Evolutionary conservation across 139 green algal species (phyloP).

Genomic region (Coelastrella sp.): DNA sequence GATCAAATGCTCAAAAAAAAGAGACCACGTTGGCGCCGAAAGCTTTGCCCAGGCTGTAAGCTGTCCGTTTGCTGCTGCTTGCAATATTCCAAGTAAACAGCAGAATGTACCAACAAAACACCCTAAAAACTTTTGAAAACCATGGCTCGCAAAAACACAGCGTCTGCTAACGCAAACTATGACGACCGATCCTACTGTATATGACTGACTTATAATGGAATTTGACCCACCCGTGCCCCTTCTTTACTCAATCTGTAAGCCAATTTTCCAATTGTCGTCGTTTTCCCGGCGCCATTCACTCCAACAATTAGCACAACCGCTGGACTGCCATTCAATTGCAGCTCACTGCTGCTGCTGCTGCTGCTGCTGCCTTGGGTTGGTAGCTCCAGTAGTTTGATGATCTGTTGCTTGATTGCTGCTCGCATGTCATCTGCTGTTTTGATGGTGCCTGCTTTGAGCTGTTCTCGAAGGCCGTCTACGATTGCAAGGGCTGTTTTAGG

Average conservation of each 20-base stretch:
- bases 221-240: slow-evolving; percentile 66
- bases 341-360: slow-evolving; percentile 41
- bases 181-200: neutral
- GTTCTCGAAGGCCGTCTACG: slow-evolving; percentile 86
- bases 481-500: slow-evolving; percentile 89
- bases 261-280: slow-evolving; percentile 97
- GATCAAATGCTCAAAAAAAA: neutral
- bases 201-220: neutral
- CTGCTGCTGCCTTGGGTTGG: neutral
- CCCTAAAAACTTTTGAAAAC: neutral
- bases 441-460: slow-evolving; percentile 76
- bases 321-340: slow-evolving; percentile 62
- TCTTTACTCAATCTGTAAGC: slow-evolving; percentile 79
- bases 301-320: slow-evolving; percentile 92
- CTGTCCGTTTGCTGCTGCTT: too few relatives aligned
- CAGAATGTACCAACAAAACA: neutral
- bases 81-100: neutral
- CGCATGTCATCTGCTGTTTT: slow-evolving; percentile 80
- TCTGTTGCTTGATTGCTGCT: slow-evolving; percentile 56
- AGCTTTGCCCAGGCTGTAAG: too few relatives aligned
- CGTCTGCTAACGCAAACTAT: neutral
- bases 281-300: slow-evolving; percentile 98
- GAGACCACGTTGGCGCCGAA: too few relatives aligned
- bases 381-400: slow-evolving; percentile 60
- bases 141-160: neutral